Evolutionary conservation across 345 rosid genomes (phyloP), one percentile per base, ranked within the genome.

Genomic region (Draba incana): DNA sequence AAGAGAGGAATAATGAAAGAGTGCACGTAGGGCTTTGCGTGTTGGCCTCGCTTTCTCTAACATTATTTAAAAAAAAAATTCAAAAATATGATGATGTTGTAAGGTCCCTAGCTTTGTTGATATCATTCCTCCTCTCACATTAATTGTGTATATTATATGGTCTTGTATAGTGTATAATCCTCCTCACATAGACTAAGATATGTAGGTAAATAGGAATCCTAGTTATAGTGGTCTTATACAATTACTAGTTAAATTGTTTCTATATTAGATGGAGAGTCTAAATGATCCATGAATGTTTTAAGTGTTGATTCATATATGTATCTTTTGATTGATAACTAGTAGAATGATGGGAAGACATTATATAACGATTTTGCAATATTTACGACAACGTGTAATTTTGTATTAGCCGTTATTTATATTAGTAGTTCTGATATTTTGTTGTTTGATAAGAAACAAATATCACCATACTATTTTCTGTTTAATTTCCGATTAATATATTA

Each of bases 21-120:
- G 79, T 74, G 81, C 77, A 62, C 77, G 83, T 78, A 76, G 85
- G 62, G 67, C 76, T 79, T 85, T 85, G 90, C 90, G 94, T 88
- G 88, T 84, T 84, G 72, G 41, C 23, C 49, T 60, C 66, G 73
- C 82, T 65, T 76, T 81, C 77, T 75, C 51, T 45, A 59, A 25
- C 56, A 49, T 33, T 7, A 15, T 8, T 10, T 20, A 58, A 14
- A 16, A 45, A 16, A 16, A 11, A 20, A 53, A 41, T 44, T 52
- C 64, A 75, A 38, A 20, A 55, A 38, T 65, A 55, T 62, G 53
- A 75, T 67, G 68, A 68, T 50, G 0, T 51, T 68, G 44, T 56
- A 66, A 61, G 61, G 57, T 75, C 76, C 77, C 75, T 75, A 35
- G 39, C 39, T 35, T 67, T 70, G 77, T 57, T 69, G 80, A 73